A percentile compares a stretch with the other conserved stretches of the same genome.
Conservation (phyloP, 495 filamentous ascomycete species). For the Cercophora samala region DNA sequence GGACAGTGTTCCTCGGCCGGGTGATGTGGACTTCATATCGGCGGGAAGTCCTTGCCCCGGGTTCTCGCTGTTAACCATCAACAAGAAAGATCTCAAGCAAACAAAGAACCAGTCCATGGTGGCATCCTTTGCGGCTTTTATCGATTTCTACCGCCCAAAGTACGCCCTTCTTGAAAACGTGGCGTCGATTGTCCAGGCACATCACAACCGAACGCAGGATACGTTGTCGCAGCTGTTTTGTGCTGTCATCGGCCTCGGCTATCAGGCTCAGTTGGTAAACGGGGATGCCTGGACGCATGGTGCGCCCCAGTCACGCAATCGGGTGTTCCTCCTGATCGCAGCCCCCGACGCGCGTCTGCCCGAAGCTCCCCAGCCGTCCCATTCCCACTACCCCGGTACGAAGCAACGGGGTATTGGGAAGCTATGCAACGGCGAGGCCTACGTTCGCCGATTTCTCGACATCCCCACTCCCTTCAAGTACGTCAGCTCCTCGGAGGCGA, state of each 20-base stretch:
- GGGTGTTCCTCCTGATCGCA: slow-evolving; percentile 64
- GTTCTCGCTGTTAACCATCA: slow-evolving; percentile 58
- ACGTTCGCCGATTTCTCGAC: slow-evolving; percentile 49
- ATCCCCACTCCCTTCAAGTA: slow-evolving; percentile 54
- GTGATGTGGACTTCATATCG: slow-evolving; percentile 64
- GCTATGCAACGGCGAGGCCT: slow-evolving; percentile 57
- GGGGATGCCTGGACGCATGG: slow-evolving; percentile 68
- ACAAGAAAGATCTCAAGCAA: slow-evolving; percentile 44
- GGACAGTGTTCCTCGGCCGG: slow-evolving; percentile 48
- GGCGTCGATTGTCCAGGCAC: slow-evolving; percentile 50
- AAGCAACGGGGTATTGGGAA: slow-evolving; percentile 47
- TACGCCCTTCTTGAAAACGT: slow-evolving; percentile 77
- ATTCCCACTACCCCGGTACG: slow-evolving; percentile 50
- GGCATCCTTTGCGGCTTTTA: slow-evolving; percentile 66
- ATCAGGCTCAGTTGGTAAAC: slow-evolving; percentile 61
- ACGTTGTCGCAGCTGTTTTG: slow-evolving; percentile 66
- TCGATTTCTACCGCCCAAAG: slow-evolving; percentile 69
- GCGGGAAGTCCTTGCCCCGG: slow-evolving; percentile 74
- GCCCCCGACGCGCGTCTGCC: slow-evolving; percentile 58
- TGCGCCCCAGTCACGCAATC: slow-evolving; percentile 56
- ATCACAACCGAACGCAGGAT: slow-evolving; percentile 46
- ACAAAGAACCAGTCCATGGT: slow-evolving; percentile 66
- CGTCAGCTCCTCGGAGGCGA: slow-evolving; percentile 47
- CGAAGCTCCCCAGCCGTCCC: slow-evolving; percentile 54
- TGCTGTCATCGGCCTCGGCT: slow-evolving; percentile 67